Evolutionary conservation across 352 stramenopile species (phyloP), one percentile per base, ranked within the genome.

Genomic region (Globisporangium mamillatum): DNA sequence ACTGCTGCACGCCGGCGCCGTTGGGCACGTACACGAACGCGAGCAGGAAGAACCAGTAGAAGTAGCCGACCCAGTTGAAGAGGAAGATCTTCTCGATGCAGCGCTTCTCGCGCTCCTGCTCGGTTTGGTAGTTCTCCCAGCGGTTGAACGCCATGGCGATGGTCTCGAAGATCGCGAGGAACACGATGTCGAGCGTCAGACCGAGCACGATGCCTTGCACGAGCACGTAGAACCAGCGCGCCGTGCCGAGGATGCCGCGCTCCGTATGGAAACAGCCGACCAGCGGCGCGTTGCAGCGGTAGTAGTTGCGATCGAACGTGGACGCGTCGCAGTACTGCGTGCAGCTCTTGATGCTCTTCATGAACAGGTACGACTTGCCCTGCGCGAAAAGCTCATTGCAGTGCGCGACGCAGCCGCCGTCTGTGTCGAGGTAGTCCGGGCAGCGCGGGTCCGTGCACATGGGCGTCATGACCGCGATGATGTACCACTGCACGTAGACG

Each of bases 21-120:
- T 89, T 85, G 53, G 81, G 81, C 34, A 86, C 79, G 77, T 89
- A 89, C 6, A 87, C 62, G 63, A 89, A 89, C 27, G 79, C 79
- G 38, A 89, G 69, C 12, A 89, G 61, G 44, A 89, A 77, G 70
- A 89, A 88, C 81, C 81, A 89, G 72, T 89, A 89, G 66, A 89
- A 89, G 72, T 89, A 89, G 27, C 81, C 79, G 69, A 89, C 79
- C 79, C 81, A 89, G 73, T 87, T 84, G 81, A 89, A 89, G 34
- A 89, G 66, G 54, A 89, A 89, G 64, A 88, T 79, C 71, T 89
- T 88, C 32, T 84, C 77, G 52, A 88, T 79, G 63, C 74, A 77
- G 1, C 79, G 75, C n/a, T 58, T 73, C 64, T 87, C 78, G 61
- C 77, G 75, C 56, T 89, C 79, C 55, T 84, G 77, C 55, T 84